Percentiles rank a stretch among this genome's conserved stretches.
Evolutionary conservation across 169 alveolate species (phyloP).

Genomic region (Fabrea salina): DNA sequence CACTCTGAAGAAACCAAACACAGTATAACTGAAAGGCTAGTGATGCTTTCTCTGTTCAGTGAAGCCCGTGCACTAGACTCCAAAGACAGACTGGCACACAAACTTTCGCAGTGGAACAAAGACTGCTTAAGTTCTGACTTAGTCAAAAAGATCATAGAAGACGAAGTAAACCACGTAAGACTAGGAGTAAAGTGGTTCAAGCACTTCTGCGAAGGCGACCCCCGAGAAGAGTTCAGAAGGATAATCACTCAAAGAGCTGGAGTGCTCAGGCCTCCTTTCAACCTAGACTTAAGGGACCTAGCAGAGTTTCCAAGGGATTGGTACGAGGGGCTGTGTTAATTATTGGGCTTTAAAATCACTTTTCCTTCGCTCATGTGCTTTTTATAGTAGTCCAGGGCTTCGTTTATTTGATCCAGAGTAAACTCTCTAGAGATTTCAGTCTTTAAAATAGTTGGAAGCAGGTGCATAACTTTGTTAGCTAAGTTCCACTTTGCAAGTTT

Average conservation of each 20-base stretch:
- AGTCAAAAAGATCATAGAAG: neutral
- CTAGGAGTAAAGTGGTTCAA: neutral
- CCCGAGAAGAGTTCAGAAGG: neutral
- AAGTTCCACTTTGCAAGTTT: neutral
- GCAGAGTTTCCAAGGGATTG: neutral
- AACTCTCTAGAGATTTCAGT: constrained; percentile 23
- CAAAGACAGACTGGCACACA: neutral
- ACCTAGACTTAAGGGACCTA: neutral
- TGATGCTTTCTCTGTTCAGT: neutral
- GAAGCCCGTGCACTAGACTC: constrained; percentile 4
- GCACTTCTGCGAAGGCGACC: neutral
- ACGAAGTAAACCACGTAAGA: neutral
- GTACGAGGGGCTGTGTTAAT: no score
- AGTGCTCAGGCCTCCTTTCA: neutral
- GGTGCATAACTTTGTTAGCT: neutral
- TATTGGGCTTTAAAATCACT: constrained; percentile 18
- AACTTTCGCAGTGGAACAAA: neutral
- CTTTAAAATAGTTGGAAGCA: neutral
- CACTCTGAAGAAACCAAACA: neutral
- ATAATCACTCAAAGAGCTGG: neutral
- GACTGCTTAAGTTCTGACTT: neutral
- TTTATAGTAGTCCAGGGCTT: constrained; percentile 14
- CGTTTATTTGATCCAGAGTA: neutral
- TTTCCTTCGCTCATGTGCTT: constrained; percentile 28
- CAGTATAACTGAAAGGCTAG: neutral